Evolutionary conservation across 495 filamentous ascomycete genomes (phyloP).

Genomic region (Penicillium cataractarum): DNA sequence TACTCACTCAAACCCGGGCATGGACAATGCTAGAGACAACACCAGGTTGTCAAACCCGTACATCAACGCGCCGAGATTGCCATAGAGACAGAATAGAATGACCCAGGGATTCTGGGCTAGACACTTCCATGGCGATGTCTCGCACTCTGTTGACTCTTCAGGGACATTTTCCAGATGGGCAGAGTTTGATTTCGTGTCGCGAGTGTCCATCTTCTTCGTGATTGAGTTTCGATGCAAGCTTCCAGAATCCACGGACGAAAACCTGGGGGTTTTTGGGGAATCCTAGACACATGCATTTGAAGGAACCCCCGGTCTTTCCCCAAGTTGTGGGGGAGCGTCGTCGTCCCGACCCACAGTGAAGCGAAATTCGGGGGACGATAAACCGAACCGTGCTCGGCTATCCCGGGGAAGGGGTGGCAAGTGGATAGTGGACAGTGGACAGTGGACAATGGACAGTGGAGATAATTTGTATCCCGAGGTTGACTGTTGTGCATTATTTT

Average conservation of each 20-base stretch:
- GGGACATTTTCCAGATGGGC: constrained; percentile 10
- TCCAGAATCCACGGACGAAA: neutral
- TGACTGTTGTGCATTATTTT: neutral
- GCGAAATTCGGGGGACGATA: neutral
- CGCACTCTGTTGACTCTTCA: neutral
- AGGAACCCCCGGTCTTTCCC: neutral
- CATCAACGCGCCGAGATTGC: constrained; percentile 27
- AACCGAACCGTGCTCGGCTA: neutral
- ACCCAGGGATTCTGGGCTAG: constrained; percentile 16
- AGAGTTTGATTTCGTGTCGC: constrained; percentile 3
- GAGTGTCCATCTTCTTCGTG: constrained; percentile 5
- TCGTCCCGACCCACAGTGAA: neutral
- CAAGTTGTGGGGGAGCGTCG: constrained; percentile 1
- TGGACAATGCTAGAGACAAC: constrained; percentile 26
- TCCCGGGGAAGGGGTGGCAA: neutral
- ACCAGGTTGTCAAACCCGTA: constrained; percentile 37
- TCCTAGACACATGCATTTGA: neutral
- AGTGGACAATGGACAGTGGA: no score
- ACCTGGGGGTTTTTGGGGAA: neutral
- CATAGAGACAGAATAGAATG: constrained; percentile 25
- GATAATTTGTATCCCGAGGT: no score
- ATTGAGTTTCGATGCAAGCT: neutral
- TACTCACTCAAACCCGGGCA: constrained; percentile 32
- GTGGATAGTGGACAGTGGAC: no score
- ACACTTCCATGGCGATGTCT: constrained; percentile 8